Evolutionary conservation across 768 basidiomycete genomes (phyloP).

Genomic region (Suillus weaverae): DNA sequence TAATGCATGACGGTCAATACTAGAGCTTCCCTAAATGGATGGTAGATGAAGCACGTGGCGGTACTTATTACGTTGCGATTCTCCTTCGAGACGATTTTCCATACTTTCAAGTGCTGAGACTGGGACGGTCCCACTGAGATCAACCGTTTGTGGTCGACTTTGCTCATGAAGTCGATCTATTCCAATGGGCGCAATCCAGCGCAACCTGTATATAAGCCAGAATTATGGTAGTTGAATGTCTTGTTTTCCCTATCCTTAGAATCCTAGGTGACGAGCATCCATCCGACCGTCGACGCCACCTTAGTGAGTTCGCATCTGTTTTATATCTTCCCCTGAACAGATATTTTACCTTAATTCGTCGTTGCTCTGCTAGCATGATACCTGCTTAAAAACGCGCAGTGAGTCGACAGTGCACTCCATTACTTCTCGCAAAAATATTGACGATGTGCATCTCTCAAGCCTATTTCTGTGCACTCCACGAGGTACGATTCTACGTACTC

Average conservation of each 20-base stretch:
- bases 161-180: background rate
- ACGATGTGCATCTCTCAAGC: constrained; percentile 4
- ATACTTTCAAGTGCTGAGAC: background rate
- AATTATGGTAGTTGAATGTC: background rate
- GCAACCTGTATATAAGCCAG: background rate
- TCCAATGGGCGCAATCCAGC: background rate
- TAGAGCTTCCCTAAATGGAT: background rate
- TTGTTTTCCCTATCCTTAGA: background rate
- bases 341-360: background rate
- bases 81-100: background rate
- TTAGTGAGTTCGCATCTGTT: background rate
- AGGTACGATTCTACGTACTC: background rate
- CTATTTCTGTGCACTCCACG: constrained; percentile 11
- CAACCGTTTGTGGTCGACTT: background rate
- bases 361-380: background rate
- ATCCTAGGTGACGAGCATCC: background rate
- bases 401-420: background rate
- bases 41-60: background rate
- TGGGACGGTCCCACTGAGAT: background rate
- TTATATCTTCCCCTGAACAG: background rate
- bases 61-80: background rate
- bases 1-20: background rate
- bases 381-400: background rate
- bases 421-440: background rate
- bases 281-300: background rate